Base-by-base conservation (phyloP, 805 yeast species). In the Pichia insulana region DNA sequence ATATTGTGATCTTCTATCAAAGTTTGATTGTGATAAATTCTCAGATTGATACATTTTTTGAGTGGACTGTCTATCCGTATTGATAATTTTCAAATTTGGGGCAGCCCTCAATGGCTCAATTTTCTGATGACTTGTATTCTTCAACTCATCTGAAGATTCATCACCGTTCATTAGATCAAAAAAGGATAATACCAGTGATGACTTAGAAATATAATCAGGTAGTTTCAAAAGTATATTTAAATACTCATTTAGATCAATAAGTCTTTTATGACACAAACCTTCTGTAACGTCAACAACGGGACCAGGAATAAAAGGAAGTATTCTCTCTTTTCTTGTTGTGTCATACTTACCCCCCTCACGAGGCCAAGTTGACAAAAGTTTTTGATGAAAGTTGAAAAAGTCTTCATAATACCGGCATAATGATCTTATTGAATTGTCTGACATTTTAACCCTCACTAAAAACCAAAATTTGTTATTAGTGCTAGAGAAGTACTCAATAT, bases 241-340 rank as follows among this genome's bases (percentile, higher is more conserved):
- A 54, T 75, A 76, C 43, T 64, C 63, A 55, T 76, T 79, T 46
- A 76, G 63, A 54, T 74, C 77, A 44, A 70, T 71, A 48, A 77
- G 58, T 51, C 81, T 64, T 50, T 72, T 67, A 49, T 73, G 75
- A 41, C 76, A 71, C 39, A 76, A 65, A 44, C 69, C 66, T 50
- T 90, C 97, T 48, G 87, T 87, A 42, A 92, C 95, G 54, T 83
- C 84, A 31, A 94, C 82, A 37, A 90, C 71, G 2, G 98, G 99
- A 1, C 97, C 98, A 0, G 98, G 97, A 55, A 92, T 89, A 50
- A 81, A 87, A 7, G 98, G 98, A 44, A 92, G 70, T 26, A 83
- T 80, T 50, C 98, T 76, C 42, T 78, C 77, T 28, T 82, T 81
- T 47, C 96, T 76, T 40, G 83, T 83, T 42, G 79, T 81, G 35